Evolutionary conservation across 1,284 basidiomycete genomes (phyloP).

Genomic region (Ceratobasidium sp.): DNA sequence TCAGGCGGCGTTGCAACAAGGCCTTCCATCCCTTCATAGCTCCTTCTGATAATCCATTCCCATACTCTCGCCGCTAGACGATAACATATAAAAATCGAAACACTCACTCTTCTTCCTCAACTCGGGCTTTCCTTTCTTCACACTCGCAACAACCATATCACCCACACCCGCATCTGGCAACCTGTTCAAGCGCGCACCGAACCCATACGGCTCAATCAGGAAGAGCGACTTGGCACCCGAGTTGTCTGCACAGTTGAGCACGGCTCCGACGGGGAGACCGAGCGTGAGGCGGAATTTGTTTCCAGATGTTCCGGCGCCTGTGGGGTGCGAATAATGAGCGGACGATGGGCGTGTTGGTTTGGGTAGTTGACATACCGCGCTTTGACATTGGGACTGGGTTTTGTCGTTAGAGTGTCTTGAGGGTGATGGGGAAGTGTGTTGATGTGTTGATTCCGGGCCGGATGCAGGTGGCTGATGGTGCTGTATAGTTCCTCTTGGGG

Average conservation of each 20-base stretch:
- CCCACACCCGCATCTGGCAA: conserved; percentile 98
- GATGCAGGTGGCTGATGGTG: conserved; percentile 30
- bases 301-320: conserved; percentile 62
- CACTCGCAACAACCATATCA: conserved; percentile 98
- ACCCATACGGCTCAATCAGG: conserved; percentile 92
- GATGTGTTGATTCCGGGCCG: conserved; percentile 37
- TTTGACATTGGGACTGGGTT: conserved; percentile 42
- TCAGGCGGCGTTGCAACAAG: not conserved
- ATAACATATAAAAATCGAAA: conserved; percentile 42
- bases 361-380: conserved; percentile 27
- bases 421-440: not conserved
- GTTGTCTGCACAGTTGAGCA: conserved; percentile 99
- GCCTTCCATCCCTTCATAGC: not conserved
- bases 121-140: conserved; percentile 99
- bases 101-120: conserved; percentile 97
- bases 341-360: not conserved
- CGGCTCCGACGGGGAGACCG: conserved; percentile 97
- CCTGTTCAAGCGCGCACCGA: conserved; percentile 97
- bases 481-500: conserved; percentile 8
- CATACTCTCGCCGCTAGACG: not conserved
- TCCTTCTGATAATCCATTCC: not conserved
- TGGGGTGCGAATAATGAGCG: not conserved
- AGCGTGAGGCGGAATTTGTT: conserved; percentile 98
- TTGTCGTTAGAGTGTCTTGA: not conserved
- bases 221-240: conserved; percentile 97